phyloP scores from a whole-genome alignment of 129 eudicot genomes.

The Artemisia argyi region DNA sequence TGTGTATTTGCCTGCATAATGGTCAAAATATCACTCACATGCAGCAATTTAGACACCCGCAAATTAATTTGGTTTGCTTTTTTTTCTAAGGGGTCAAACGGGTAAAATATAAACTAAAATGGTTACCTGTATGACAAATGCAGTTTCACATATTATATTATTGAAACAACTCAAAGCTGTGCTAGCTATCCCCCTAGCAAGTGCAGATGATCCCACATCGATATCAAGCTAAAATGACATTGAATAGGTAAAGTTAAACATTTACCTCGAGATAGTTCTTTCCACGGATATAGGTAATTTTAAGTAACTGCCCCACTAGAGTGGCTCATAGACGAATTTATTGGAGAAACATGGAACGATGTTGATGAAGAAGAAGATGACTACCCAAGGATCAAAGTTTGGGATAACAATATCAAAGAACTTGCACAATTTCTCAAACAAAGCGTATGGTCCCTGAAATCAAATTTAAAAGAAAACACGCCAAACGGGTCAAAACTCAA shows the following conservation, averaged over 20 bases:
- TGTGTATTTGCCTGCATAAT: conserved; percentile 48
- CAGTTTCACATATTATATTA: conserved; percentile 55
- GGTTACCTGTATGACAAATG: conserved; percentile 60
- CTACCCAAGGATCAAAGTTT: too few relatives aligned
- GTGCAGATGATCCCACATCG: conserved; percentile 63
- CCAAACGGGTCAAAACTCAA: neutral
- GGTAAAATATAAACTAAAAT: neutral
- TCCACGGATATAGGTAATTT: conserved; percentile 47
- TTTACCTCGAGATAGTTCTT: conserved; percentile 68
- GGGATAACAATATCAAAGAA: too few relatives aligned
- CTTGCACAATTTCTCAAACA: too few relatives aligned
- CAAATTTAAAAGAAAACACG: neutral
- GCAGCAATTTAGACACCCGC: neutral
- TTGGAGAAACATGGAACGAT: too few relatives aligned
- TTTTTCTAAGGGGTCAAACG: neutral
- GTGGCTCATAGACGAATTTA: conserved; percentile 29
- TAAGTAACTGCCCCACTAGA: conserved; percentile 49
- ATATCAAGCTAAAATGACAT: conserved; percentile 39
- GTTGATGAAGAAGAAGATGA: too few relatives aligned
- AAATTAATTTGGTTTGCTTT: neutral
- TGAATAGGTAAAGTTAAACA: neutral
- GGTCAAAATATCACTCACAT: neutral
- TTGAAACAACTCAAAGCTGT: conserved; percentile 50
- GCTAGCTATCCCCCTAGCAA: conserved; percentile 58
- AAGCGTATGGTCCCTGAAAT: conserved; percentile 56